Evolutionary conservation across 306 rosid genomes (phyloP).

Genomic region (Cucurbita moschata): DNA sequence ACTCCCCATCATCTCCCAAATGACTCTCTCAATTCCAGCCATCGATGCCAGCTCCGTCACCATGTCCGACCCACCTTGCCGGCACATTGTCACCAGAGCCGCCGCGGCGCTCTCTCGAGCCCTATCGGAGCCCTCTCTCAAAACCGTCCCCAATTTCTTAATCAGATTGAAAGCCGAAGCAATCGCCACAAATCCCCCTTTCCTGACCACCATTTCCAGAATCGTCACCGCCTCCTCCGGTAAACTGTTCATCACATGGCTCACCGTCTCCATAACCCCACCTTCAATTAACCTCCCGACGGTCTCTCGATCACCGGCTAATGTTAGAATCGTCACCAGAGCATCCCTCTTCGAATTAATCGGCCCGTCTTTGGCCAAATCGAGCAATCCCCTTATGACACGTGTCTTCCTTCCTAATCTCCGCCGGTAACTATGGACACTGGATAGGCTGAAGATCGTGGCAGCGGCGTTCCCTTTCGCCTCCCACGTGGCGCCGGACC

Average conservation of each 20-base stretch:
- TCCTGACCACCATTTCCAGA: slow-evolving; percentile 62
- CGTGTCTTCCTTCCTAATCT: slow-evolving; percentile 58
- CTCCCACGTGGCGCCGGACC: slow-evolving; percentile 70
- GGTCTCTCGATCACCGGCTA: slow-evolving; percentile 59
- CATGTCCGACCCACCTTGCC: slow-evolving; percentile 71
- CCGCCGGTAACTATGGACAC: slow-evolving; percentile 30
- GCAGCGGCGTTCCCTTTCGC: slow-evolving; percentile 94
- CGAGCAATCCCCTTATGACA: slow-evolving; percentile 47
- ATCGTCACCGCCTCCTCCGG: slow-evolving; percentile 70
- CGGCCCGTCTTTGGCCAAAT: slow-evolving; percentile 50
- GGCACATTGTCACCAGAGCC: slow-evolving; percentile 53
- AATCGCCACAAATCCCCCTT: slow-evolving; percentile 62
- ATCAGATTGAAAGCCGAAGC: slow-evolving; percentile 42
- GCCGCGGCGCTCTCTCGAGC: slow-evolving; percentile 84
- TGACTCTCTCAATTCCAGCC: slow-evolving; percentile 60
- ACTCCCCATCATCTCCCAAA: slow-evolving; percentile 77
- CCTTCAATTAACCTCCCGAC: slow-evolving; percentile 49
- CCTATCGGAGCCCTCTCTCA: slow-evolving; percentile 68
- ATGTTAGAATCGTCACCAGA: slow-evolving; percentile 51
- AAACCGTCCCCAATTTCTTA: slow-evolving; percentile 28
- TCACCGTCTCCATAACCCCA: slow-evolving; percentile 44
- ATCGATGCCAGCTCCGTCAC: slow-evolving; percentile 59
- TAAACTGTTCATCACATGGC: slow-evolving; percentile 30
- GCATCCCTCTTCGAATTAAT: slow-evolving; percentile 46
- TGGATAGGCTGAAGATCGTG: slow-evolving; percentile 54